phyloP scores from a whole-genome alignment of 177 flowering plant species.

The Vitis hybrid region DNA sequence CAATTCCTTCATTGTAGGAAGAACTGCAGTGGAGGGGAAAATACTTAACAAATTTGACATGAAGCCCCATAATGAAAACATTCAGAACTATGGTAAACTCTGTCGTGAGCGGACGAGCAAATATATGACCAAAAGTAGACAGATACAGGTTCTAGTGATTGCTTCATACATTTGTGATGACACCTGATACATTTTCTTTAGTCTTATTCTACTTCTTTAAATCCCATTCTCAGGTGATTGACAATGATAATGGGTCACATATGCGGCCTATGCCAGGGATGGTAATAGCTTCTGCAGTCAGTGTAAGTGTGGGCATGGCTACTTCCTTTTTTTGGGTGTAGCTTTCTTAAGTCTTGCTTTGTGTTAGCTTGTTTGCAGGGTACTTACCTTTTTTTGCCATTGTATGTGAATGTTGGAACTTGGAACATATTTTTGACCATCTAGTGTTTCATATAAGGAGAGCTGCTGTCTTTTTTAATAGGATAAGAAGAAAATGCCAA shows the following conservation, averaged over 20 bases:
- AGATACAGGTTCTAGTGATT: constrained; percentile 49
- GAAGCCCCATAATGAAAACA: constrained; percentile 57
- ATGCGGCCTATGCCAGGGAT: constrained; percentile 67
- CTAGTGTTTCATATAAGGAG: background rate
- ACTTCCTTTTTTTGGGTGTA: background rate
- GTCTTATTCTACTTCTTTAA: background rate
- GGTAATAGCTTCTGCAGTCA: constrained; percentile 18
- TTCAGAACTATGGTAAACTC: constrained; percentile 58
- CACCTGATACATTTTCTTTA: background rate
- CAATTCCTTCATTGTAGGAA: constrained; percentile 40
- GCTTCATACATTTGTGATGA: background rate
- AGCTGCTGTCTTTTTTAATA: constrained; percentile 16
- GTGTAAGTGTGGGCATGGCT: constrained; percentile 21
- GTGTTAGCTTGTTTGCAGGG: background rate
- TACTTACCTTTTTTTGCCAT: background rate
- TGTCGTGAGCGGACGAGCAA: constrained; percentile 73
- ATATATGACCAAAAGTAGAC: constrained; percentile 52
- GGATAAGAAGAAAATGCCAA: constrained; percentile 58
- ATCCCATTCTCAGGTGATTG: constrained; percentile 46
- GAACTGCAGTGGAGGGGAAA: constrained; percentile 62
- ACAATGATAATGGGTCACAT: constrained; percentile 49
- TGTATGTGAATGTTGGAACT: background rate
- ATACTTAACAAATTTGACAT: constrained; percentile 70
- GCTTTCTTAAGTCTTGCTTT: background rate
- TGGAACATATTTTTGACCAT: background rate